A percentile compares a stretch with the other conserved stretches of the same genome.
phyloP scores from a whole-genome alignment of 1,284 basidiomycete species.

The Irpex lacteus region DNA sequence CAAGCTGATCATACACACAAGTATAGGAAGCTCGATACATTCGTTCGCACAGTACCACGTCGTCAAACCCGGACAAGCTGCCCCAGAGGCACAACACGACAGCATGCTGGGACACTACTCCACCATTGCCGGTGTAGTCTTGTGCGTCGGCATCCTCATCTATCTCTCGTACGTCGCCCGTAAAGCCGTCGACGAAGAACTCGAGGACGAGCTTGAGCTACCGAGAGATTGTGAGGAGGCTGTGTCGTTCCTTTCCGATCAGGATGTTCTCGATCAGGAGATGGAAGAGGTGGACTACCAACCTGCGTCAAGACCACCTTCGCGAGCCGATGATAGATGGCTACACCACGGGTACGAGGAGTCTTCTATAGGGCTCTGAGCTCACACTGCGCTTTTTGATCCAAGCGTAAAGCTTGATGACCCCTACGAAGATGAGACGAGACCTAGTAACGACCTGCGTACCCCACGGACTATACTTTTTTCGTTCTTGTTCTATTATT shows the following conservation, averaged over 20 bases:
- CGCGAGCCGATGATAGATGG: conserved; percentile 11
- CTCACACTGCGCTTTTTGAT: not conserved
- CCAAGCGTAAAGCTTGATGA: not conserved
- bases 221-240: conserved; percentile 33
- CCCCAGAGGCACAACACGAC: conserved; percentile 37
- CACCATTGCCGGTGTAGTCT: conserved; percentile 65
- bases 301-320: conserved; percentile 6
- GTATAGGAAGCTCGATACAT: conserved; percentile 77
- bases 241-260: conserved; percentile 33
- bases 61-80: conserved; percentile 27
- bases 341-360: conserved; percentile 17
- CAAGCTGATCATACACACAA: conserved; percentile 86
- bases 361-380: conserved; percentile 18
- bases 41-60: conserved; percentile 73
- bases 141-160: conserved; percentile 75
- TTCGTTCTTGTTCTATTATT: not conserved
- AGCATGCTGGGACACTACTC: conserved; percentile 58
- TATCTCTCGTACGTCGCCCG: conserved; percentile 81
- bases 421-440: not conserved
- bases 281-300: conserved; percentile 34
- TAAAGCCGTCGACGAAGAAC: conserved; percentile 76
- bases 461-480: not conserved
- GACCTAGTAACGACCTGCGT: not conserved
- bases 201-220: conserved; percentile 44
- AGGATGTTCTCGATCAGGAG: conserved; percentile 33